phyloP scores from a whole-genome alignment of 2,329 filamentous ascomycete genomes.

The Penicillium sp. region DNA sequence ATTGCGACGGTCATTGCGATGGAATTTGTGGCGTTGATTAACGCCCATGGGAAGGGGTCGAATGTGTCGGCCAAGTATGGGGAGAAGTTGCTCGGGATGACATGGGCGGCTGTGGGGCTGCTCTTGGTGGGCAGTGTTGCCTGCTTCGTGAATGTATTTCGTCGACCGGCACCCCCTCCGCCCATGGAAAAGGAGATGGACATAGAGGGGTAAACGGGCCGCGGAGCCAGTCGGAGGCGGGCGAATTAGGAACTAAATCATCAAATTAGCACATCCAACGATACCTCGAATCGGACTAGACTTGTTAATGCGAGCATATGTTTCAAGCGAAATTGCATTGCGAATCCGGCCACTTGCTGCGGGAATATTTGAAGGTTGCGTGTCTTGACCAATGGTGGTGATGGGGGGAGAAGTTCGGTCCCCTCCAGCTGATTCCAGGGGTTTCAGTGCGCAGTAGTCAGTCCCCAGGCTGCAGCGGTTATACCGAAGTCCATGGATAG shows the following conservation, averaged over 20 bases:
- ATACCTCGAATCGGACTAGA: not conserved
- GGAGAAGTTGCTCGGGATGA: slow-evolving; percentile 58
- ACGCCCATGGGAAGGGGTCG: slow-evolving; percentile 53
- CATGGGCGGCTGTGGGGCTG: slow-evolving; percentile 57
- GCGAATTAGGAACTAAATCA: not conserved
- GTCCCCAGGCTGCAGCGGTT: too few species aligned
- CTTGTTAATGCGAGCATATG: not conserved
- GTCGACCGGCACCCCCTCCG: slow-evolving; percentile 5
- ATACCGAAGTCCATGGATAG: not conserved
- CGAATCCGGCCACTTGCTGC: slow-evolving; percentile 4
- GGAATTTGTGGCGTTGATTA: slow-evolving; percentile 56
- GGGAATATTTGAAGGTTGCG: slow-evolving; percentile 4
- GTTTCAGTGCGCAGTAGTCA: too few species aligned
- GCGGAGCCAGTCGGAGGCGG: slow-evolving; percentile 7
- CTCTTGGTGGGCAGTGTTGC: slow-evolving; percentile 33
- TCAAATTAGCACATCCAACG: not conserved
- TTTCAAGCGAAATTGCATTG: slow-evolving; percentile 4
- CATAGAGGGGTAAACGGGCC: slow-evolving; percentile 18
- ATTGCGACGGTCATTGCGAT: slow-evolving; percentile 66
- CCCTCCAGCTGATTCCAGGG: not conserved
- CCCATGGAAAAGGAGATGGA: slow-evolving; percentile 14
- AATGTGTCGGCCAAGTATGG: slow-evolving; percentile 55
- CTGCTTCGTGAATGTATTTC: slow-evolving; percentile 31
- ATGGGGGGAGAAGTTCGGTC: not conserved
- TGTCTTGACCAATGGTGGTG: not conserved